A percentile compares a stretch with the other conserved stretches of the same genome.
Evolutionary conservation across 2,329 filamentous ascomycete species (phyloP).

Genomic region (Corinectria fuckeliana): DNA sequence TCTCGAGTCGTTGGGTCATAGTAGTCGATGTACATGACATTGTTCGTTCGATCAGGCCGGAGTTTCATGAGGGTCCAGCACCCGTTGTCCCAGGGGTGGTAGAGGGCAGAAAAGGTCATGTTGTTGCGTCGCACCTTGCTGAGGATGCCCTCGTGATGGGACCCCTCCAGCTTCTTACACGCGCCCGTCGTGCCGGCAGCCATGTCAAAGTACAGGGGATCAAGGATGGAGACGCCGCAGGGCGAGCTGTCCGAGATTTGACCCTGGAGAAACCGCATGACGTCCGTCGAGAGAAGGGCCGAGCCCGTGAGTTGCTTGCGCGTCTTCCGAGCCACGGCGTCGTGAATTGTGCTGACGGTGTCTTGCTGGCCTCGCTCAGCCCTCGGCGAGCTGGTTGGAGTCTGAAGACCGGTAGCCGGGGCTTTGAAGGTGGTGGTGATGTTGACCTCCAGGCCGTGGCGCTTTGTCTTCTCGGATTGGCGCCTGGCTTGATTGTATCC

Average conservation of each 20-base stretch:
- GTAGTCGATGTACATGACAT: background rate
- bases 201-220: background rate
- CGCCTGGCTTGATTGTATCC: background rate
- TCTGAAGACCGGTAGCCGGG: background rate
- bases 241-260: background rate
- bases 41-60: background rate
- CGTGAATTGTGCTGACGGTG: background rate
- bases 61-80: background rate
- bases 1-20: constrained; percentile 3
- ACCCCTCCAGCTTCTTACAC: background rate
- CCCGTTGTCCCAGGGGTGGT: background rate
- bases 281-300: background rate
- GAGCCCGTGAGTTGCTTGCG: background rate
- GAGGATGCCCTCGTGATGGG: background rate
- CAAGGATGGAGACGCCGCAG: background rate
- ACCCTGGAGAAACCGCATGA: background rate
- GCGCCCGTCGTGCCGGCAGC: too few relatives aligned
- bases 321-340: background rate
- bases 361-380: background rate
- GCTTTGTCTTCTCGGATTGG: background rate
- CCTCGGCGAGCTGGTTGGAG: background rate
- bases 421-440: background rate
- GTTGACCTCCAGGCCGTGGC: background rate
- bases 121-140: background rate
- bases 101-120: background rate